These are phyloP conservation scores for Colletotrichum sp. DNA, from an alignment of 2,329 filamentous ascomycete genomes.

Conservation along the genomic window DNA sequence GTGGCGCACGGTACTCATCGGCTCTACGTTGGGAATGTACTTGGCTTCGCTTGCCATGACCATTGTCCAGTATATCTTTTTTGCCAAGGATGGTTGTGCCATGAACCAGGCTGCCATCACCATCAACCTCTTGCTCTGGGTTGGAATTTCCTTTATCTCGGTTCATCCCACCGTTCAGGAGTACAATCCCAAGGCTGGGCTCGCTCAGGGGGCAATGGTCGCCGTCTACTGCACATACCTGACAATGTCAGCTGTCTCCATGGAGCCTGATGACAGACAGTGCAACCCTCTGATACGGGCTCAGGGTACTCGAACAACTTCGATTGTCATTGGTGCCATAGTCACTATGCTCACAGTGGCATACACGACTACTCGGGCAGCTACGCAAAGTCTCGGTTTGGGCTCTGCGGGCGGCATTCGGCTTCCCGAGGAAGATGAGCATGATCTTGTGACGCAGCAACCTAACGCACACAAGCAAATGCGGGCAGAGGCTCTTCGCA, in stretches of 20 bases:
- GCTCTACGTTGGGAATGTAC: constrained; percentile 94
- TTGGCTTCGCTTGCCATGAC: constrained; percentile 90
- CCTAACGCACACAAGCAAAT: constrained; percentile 83
- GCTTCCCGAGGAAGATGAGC: constrained; percentile 76
- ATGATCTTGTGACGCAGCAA: constrained; percentile 87
- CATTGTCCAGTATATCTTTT: constrained; percentile 96
- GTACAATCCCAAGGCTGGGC: constrained; percentile 88
- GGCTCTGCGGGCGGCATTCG: constrained; percentile 63
- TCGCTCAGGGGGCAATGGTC: constrained; percentile 98
- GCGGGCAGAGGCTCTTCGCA: constrained; percentile 88
- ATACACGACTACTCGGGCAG: constrained; percentile 95
- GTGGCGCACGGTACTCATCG: constrained; percentile 88
- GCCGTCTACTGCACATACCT: constrained; percentile 98
- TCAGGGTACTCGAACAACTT: constrained; percentile 86
- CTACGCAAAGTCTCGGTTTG: constrained; percentile 84
- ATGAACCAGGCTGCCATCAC: constrained; percentile 99
- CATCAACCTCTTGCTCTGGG: constrained; percentile 85
- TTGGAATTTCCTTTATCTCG: constrained; percentile 82
- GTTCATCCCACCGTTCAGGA: constrained; percentile 91
- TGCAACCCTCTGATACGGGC: constrained; percentile 93
- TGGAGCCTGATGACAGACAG: constrained; percentile 92
- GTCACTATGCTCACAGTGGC: constrained; percentile 97
- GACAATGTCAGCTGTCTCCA: constrained; percentile 96
- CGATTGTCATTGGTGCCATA: constrained; percentile 89
- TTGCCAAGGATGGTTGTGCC: constrained; percentile 78